phyloP scores from a whole-genome alignment of 225 moss, liverwort and hornwort species.

The Sphagnum contortum region DNA sequence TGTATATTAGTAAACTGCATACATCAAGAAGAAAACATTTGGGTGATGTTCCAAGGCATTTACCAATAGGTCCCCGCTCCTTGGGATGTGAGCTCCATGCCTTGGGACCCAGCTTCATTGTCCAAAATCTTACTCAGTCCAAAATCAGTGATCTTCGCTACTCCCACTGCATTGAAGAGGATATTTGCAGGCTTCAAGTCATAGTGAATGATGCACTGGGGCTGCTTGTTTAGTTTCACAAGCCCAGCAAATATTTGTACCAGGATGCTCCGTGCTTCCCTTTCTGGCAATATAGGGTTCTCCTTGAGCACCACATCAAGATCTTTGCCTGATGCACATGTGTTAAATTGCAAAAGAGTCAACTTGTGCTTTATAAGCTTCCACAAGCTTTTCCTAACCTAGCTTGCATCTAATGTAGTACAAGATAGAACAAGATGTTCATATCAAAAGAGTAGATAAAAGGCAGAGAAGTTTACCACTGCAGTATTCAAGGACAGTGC shows the following conservation, averaged over 20 bases:
- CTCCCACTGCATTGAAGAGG: constrained; percentile 82
- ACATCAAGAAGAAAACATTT: no score
- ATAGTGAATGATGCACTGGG: constrained; percentile 87
- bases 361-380: no score
- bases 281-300: constrained; percentile 66
- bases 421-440: not conserved
- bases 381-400: no score
- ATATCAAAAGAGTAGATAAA: not conserved
- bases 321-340: constrained; percentile 56
- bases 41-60: not conserved
- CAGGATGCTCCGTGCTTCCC: constrained; percentile 90
- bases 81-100: constrained; percentile 94
- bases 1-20: no score
- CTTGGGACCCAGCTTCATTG: constrained; percentile 84
- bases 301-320: constrained; percentile 83
- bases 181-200: constrained; percentile 95
- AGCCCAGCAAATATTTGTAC: constrained; percentile 91
- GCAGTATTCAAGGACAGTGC: constrained; percentile 93
- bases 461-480: constrained; percentile 45
- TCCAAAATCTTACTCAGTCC: constrained; percentile 96
- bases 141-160: constrained; percentile 93
- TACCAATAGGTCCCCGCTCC: constrained; percentile 98
- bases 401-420: no score
- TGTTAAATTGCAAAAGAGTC: no score
- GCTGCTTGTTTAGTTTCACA: constrained; percentile 76